phyloP scores from a whole-genome alignment of 2,329 filamentous ascomycete genomes.

The Pestalotiopsis sp. region DNA sequence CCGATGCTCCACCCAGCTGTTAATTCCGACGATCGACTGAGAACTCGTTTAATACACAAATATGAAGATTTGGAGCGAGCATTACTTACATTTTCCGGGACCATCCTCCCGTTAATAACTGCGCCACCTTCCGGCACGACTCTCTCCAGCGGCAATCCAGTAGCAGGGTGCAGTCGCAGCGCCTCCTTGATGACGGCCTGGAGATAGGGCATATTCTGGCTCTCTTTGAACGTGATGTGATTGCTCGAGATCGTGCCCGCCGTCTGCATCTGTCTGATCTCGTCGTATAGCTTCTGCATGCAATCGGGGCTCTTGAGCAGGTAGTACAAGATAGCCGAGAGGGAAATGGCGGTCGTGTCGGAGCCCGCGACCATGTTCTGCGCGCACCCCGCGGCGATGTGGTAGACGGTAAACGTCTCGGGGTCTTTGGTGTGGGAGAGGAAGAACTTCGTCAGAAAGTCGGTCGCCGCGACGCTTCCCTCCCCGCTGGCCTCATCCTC shows the following conservation, averaged over 20 bases:
- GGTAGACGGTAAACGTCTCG: constrained; percentile 31
- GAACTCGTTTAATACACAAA: background rate
- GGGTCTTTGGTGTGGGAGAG: constrained; percentile 26
- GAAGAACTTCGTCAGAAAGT: constrained; percentile 32
- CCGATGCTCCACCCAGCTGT: constrained; percentile 37
- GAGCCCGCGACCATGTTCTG: constrained; percentile 36
- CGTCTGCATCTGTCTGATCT: constrained; percentile 23
- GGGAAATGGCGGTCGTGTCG: constrained; percentile 38
- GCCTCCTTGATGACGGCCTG: constrained; percentile 57
- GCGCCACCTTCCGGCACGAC: constrained; percentile 27
- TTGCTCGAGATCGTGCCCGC: constrained; percentile 14
- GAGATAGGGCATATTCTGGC: constrained; percentile 45
- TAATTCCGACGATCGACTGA: constrained; percentile 35
- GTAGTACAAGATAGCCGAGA: constrained; percentile 29
- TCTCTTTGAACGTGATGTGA: constrained; percentile 26
- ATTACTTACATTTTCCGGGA: constrained; percentile 25
- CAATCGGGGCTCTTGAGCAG: constrained; percentile 22
- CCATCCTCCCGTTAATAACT: constrained; percentile 24
- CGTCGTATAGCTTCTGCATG: constrained; percentile 16
- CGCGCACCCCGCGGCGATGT: constrained; percentile 23
- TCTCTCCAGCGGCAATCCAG: constrained; percentile 27
- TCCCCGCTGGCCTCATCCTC: background rate
- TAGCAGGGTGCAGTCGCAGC: constrained; percentile 32
- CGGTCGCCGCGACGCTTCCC: background rate
- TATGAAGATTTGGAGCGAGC: background rate